phyloP scores from a whole-genome alignment of 1,284 basidiomycete genomes.

The Tylopilus sp. region DNA sequence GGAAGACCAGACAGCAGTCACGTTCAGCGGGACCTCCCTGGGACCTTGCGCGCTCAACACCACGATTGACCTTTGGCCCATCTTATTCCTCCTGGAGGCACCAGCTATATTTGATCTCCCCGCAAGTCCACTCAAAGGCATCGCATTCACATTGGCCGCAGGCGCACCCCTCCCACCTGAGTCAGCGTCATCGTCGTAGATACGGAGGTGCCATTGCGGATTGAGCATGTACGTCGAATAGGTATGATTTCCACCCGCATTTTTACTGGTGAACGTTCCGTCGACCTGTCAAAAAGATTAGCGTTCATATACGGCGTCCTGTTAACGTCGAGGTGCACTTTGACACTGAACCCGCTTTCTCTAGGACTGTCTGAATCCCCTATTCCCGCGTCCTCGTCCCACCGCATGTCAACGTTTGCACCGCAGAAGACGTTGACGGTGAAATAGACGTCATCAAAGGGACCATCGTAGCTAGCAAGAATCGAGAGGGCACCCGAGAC shows the following conservation, averaged over 20 bases:
- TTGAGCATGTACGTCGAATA: constrained; percentile 84
- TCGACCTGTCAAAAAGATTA: constrained; percentile 44
- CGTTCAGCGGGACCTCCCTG: constrained; percentile 72
- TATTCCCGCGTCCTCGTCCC: constrained; percentile 39
- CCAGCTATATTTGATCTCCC: neutral
- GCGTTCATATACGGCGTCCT: neutral
- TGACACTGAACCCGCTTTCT: constrained; percentile 15
- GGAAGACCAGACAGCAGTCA: constrained; percentile 71
- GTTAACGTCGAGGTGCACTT: constrained; percentile 11
- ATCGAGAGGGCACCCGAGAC: constrained; percentile 47
- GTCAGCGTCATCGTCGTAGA: constrained; percentile 36
- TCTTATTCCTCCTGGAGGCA: neutral
- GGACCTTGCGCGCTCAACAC: constrained; percentile 54
- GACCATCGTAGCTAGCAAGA: constrained; percentile 65
- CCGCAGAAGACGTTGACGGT: constrained; percentile 58
- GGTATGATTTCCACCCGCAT: constrained; percentile 80
- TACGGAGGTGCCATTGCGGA: constrained; percentile 76
- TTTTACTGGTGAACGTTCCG: constrained; percentile 64
- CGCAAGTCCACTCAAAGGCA: neutral
- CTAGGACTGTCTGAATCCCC: constrained; percentile 3
- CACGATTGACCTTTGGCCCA: constrained; percentile 40
- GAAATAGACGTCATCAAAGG: constrained; percentile 57
- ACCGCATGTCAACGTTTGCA: constrained; percentile 38
- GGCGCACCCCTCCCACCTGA: neutral
- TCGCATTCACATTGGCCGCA: neutral